These are phyloP conservation scores for Vanderwaltozyma polyspora DNA, from an alignment of 805 yeast species.

Conservation along the genomic window DNA sequence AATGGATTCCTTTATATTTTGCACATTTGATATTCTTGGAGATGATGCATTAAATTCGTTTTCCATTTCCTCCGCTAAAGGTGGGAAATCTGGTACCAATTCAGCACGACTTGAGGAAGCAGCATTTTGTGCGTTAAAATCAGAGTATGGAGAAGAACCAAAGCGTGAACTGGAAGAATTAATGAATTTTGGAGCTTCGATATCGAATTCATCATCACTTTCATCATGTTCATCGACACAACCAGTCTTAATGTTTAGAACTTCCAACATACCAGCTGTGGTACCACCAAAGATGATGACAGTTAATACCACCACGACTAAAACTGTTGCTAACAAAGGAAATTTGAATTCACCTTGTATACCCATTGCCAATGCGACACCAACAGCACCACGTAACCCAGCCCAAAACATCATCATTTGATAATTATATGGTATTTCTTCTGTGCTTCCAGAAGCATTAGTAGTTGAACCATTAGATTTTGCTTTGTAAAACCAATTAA, in stretches of 20 bases:
- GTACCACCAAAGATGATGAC: slow-evolving; percentile 97
- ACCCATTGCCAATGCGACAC: slow-evolving; percentile 97
- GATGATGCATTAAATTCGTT: not conserved
- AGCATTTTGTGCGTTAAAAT: slow-evolving; percentile 4
- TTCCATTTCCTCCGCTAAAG: not conserved
- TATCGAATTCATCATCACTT: slow-evolving; percentile 91
- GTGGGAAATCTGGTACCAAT: not conserved
- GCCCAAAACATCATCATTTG: slow-evolving; percentile 99
- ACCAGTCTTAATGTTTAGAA: slow-evolving; percentile 85
- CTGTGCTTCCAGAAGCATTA: slow-evolving; percentile 33
- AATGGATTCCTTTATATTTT: slow-evolving; percentile 7
- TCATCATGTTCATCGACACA: slow-evolving; percentile 65
- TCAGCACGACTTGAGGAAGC: not conserved
- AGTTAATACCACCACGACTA: slow-evolving; percentile 92
- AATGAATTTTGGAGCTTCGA: slow-evolving; percentile 50
- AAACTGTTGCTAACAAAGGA: slow-evolving; percentile 82
- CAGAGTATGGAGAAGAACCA: slow-evolving; percentile 24
- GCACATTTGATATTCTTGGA: slow-evolving; percentile 1
- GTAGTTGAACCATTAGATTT: slow-evolving; percentile 38
- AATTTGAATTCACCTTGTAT: slow-evolving; percentile 87
- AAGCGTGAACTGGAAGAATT: not conserved
- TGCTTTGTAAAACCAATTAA: slow-evolving; percentile 67
- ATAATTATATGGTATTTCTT: slow-evolving; percentile 88
- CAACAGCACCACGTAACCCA: slow-evolving; percentile 97
- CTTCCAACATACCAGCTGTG: slow-evolving; percentile 95